These are phyloP conservation scores for Gaultheria prostrata DNA, from an alignment of 148 eudicot species.

Conservation along the genomic window DNA sequence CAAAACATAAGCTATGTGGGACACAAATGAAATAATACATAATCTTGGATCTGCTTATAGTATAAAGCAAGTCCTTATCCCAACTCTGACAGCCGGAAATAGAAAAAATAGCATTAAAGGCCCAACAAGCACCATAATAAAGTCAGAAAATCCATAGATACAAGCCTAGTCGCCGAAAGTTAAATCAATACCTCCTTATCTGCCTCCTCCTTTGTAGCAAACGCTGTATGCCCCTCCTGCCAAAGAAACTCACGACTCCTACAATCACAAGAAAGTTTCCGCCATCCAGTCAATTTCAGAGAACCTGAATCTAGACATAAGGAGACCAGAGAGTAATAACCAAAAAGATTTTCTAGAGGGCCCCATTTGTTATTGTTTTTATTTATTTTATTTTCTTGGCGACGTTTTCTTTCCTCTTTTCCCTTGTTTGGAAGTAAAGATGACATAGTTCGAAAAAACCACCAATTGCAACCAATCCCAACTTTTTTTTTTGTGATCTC, in stretches of 20 bases:
- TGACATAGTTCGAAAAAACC: background rate
- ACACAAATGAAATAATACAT: background rate
- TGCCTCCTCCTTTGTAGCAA: constrained; percentile 90
- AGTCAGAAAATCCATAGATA: background rate
- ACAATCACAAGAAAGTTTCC: constrained; percentile 20
- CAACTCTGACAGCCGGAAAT: background rate
- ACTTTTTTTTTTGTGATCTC: background rate
- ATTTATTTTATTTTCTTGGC: background rate
- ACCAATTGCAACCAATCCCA: background rate
- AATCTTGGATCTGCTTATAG: background rate
- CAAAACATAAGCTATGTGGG: background rate
- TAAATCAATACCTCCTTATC: constrained; percentile 68
- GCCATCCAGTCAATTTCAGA: background rate
- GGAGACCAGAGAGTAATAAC: background rate
- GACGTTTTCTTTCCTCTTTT: background rate
- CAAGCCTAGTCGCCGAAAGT: background rate
- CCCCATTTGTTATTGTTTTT: background rate
- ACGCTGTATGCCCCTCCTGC: constrained; percentile 99
- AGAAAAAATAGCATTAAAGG: background rate
- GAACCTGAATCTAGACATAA: background rate
- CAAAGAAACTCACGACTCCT: constrained; percentile 99
- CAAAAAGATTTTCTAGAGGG: background rate
- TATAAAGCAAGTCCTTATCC: background rate
- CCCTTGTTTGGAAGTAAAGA: background rate
- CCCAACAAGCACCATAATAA: background rate